Evolutionary conservation across 2,329 filamentous ascomycete species (phyloP).

Genomic region (Didymellaceae sp.): DNA sequence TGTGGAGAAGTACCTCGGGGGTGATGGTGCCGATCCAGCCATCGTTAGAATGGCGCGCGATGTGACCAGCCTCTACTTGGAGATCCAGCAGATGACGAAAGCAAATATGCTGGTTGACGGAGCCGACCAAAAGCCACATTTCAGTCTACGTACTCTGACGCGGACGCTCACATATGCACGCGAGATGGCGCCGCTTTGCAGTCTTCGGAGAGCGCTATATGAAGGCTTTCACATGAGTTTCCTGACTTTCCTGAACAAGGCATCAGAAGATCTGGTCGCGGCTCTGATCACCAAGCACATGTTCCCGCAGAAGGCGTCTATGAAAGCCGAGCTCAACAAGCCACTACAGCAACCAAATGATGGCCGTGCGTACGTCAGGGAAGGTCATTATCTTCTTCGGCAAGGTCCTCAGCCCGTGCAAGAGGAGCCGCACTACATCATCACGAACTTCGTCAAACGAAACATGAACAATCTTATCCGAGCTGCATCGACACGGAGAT

Average conservation of each 20-base stretch:
- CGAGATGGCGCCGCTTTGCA: slow-evolving; percentile 83
- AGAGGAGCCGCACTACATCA: slow-evolving; percentile 88
- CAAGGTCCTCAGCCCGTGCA: slow-evolving; percentile 72
- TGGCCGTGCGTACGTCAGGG: slow-evolving; percentile 78
- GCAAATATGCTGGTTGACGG: slow-evolving; percentile 90
- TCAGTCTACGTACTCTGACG: slow-evolving; percentile 92
- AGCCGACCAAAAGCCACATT: slow-evolving; percentile 94
- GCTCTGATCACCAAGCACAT: slow-evolving; percentile 83
- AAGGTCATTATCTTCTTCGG: slow-evolving; percentile 90
- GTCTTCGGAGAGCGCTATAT: slow-evolving; percentile 82
- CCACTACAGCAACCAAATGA: slow-evolving; percentile 79
- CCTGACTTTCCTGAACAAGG: slow-evolving; percentile 81
- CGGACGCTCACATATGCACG: slow-evolving; percentile 87
- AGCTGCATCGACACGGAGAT: slow-evolving; percentile 88
- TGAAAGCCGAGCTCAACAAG: slow-evolving; percentile 76
- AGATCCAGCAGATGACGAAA: slow-evolving; percentile 80
- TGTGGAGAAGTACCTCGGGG: slow-evolving; percentile 84
- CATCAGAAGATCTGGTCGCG: slow-evolving; percentile 79
- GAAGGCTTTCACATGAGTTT: slow-evolving; percentile 99
- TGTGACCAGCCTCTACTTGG: slow-evolving; percentile 85
- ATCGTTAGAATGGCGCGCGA: slow-evolving; percentile 74
- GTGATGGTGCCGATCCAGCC: slow-evolving; percentile 70
- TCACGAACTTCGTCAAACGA: slow-evolving; percentile 91
- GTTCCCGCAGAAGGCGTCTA: slow-evolving; percentile 72
- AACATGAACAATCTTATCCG: slow-evolving; percentile 95